Evolutionary conservation across 768 basidiomycete species (phyloP).

Genomic region (Lactarius quietus): DNA sequence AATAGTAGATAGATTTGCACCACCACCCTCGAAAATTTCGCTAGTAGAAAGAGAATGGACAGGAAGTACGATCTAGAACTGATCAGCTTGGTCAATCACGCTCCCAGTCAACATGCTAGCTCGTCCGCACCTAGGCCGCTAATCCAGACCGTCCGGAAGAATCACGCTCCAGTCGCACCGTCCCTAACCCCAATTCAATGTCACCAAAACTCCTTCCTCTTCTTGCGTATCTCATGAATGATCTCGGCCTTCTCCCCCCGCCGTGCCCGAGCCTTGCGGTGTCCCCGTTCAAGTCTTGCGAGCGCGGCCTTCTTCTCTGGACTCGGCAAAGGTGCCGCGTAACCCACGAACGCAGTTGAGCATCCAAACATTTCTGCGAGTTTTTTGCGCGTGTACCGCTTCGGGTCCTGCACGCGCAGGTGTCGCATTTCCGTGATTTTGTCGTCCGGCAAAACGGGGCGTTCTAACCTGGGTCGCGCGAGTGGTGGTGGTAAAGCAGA

Average conservation of each 20-base stretch:
- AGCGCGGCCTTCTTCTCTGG: slow-evolving; percentile 43
- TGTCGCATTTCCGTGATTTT: slow-evolving; percentile 53
- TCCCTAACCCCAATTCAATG: slow-evolving; percentile 3
- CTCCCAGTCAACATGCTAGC: not conserved
- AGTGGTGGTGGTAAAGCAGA: slow-evolving; percentile 30
- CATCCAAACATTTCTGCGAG: slow-evolving; percentile 78
- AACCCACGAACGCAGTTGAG: slow-evolving; percentile 61
- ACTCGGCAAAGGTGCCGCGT: slow-evolving; percentile 59
- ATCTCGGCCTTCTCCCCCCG: slow-evolving; percentile 73
- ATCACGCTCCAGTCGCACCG: slow-evolving; percentile 8
- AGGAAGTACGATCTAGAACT: not conserved
- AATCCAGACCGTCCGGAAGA: not conserved
- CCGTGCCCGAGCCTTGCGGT: slow-evolving; percentile 44
- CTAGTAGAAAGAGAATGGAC: not conserved
- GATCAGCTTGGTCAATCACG: slow-evolving; percentile 5
- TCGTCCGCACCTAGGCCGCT: not conserved
- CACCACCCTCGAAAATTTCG: not conserved
- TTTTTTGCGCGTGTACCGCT: slow-evolving; percentile 53
- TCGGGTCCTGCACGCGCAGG: slow-evolving; percentile 56
- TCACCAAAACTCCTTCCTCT: slow-evolving; percentile 72
- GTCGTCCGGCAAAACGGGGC: slow-evolving; percentile 47
- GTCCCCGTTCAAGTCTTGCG: slow-evolving; percentile 44
- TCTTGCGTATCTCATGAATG: slow-evolving; percentile 58
- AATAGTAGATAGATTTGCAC: not conserved
- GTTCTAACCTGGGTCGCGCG: slow-evolving; percentile 26